Evolutionary conservation across 768 basidiomycete species (phyloP).

Genomic region (Daedaleopsis sinensis): DNA sequence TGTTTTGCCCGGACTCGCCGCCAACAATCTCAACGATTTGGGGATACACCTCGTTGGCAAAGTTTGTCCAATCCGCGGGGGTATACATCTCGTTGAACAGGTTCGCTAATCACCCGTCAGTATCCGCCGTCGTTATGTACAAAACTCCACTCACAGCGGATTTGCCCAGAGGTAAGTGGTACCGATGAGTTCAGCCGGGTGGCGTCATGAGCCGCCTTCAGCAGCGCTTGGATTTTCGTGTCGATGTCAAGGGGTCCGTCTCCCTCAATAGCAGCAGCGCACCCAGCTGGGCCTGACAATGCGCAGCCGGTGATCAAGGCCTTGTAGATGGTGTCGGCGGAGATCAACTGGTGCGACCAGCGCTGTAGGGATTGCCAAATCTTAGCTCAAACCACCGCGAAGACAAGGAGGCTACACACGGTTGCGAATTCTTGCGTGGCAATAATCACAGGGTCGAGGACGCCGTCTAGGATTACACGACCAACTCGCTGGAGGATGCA

Average conservation of each 20-base stretch:
- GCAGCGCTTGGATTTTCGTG: not conserved
- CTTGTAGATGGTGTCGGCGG: constrained; percentile 7
- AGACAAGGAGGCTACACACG: not conserved
- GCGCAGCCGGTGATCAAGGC: constrained; percentile 15
- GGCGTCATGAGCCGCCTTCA: not conserved
- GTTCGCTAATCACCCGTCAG: not conserved
- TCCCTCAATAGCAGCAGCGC: constrained; percentile 1
- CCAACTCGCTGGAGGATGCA: not conserved
- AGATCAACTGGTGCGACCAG: not conserved
- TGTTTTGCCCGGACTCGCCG: not conserved
- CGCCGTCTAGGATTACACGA: constrained; percentile 3
- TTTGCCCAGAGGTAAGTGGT: not conserved
- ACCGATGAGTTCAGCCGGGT: not conserved
- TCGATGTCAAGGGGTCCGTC: constrained; percentile 4
- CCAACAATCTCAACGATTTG: not conserved
- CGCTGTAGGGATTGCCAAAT: not conserved
- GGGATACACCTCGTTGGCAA: not conserved
- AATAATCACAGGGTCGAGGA: constrained; percentile 1
- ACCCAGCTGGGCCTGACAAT: constrained; percentile 11
- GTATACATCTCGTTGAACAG: not conserved
- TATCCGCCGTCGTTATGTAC: not conserved
- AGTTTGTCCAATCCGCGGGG: not conserved
- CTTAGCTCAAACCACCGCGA: not conserved
- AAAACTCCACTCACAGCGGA: not conserved
- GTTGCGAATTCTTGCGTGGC: not conserved